Evolutionary conservation across 176 grass and related monocot species (phyloP), one percentile per base, ranked within the genome.

Genomic region (Puccinellia tenuiflora): DNA sequence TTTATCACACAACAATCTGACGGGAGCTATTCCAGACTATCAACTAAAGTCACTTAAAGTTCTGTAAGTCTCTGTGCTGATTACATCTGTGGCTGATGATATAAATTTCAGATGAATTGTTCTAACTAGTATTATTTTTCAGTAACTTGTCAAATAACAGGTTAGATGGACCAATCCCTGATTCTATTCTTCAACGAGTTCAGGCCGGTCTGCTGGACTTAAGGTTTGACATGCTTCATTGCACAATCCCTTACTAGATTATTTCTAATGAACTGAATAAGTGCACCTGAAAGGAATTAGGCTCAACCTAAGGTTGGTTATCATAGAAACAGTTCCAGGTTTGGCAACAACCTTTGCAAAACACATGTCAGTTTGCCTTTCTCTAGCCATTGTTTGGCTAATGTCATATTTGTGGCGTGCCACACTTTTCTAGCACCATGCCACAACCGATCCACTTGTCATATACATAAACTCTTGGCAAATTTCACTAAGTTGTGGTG

Each of bases 1-100:
- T 84, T 76, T 89, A 25, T 89, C 82, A 25, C 22, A 83, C 16
- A 89, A 89, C 67, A 89, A 80, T 34, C 79, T 89, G 71, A 75
- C 65, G 9, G 87, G 87, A 54, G 8, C 31, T 26, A 57, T 89
- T 20, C 87, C 87, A 54, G 82, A 69, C 40, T 73, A 68, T 33
- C 61, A 68, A 89, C 29, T 54, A 17, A 25, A 62, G 9, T 67
- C 73, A 28, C 81, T 85, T n/a, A 65, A 68, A 84, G 11, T 67
- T 69, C 60, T 89, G 87, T 81, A 85, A 80, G 81, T 85, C 18
- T 50, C 3, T 9, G 5, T 21, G 42, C 8, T 37, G 6, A 25
- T 65, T 52, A 24, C 13, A 50, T 79, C 3, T 62, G 42, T 68
- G 37, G 52, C 5, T 29, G 68, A 74, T 67, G 37, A 16, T 16